phyloP scores from a whole-genome alignment of 2,329 filamentous ascomycete species.

The Phoma sp. region DNA sequence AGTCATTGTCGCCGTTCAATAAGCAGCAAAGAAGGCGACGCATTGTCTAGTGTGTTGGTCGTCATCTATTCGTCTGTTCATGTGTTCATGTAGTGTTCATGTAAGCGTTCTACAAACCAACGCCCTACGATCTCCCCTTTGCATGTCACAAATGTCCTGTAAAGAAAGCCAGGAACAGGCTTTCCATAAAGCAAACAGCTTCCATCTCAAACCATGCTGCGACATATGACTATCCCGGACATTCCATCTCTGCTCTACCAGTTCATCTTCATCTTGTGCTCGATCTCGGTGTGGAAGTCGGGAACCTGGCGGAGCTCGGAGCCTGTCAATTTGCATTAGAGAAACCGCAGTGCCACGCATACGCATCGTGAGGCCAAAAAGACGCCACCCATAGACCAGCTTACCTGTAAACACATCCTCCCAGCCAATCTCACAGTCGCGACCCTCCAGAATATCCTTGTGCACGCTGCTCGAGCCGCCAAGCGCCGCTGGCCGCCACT shows the following conservation, averaged over 20 bases:
- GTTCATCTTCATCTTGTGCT: constrained; percentile 85
- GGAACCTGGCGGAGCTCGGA: constrained; percentile 73
- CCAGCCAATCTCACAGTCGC: constrained; percentile 81
- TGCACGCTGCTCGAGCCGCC: constrained; percentile 73
- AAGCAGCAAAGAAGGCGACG: not conserved
- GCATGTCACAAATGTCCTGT: not conserved
- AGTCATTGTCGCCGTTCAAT: not conserved
- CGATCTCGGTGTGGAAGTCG: constrained; percentile 90
- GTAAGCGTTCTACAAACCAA: not conserved
- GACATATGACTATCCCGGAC: not conserved
- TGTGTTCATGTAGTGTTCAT: not conserved
- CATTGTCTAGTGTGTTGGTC: not conserved
- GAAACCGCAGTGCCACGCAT: not conserved
- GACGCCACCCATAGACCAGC: constrained; percentile 25
- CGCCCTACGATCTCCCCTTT: not conserved
- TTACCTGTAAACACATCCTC: constrained; percentile 87
- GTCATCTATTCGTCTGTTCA: constrained; percentile 6
- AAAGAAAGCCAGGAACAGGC: not conserved
- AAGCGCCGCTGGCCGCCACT: constrained; percentile 78
- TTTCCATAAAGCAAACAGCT: not conserved
- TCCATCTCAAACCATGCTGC: not conserved
- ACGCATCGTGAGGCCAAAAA: too few relatives aligned
- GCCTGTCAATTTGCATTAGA: constrained; percentile 47
- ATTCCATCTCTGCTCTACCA: constrained; percentile 43
- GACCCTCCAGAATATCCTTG: constrained; percentile 84